Base-by-base conservation (phyloP, 768 basidiomycete species). In the Tricholoma hemisulphureum region DNA sequence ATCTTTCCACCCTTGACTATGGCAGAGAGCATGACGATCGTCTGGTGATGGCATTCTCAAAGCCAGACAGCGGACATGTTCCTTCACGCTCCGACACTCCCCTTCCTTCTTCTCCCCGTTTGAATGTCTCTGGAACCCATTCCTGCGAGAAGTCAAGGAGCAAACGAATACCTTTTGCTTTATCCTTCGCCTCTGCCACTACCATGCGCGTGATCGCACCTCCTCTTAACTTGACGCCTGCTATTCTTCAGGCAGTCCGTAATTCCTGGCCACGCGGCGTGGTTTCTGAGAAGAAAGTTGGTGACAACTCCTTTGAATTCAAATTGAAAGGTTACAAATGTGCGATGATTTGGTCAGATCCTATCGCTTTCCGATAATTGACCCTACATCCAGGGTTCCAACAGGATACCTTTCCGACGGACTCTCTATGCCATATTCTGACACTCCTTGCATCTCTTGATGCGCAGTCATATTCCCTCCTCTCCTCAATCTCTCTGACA, bases 261-360 rank as follows among this genome's bases (percentile, higher is more conserved):
- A 81, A 78, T 20, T 82, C 90, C 31, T 91, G 89, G 90, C 89
- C 89, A 16, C 80, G 88, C 62, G 90, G 89, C 16, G 87, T 91
- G 9, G 83, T 87, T 7, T 84, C 85, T 0, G 89, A 91, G 70
- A 89, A 85, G 76, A 91, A 88, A 64, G 77, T 90, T 2, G 86
- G 82, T 4, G 83, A 87, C 24, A 82, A 82, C 56, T 82, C 84
- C 6, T 91, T 83, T 67, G 89, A 91, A 69, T 91, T 91, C 73
- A 91, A 88, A 70, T 75, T 91, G 52, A 89, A 89, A 64, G 90
- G 89, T 21, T 91, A 91, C 67, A 85, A 81, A 75, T 89, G 90
- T 90, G 67, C 73, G 60, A 58, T 54, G 55, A 28, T 58, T 37
- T 61, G 61, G 51, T 56, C 56, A 26, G 61, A 56, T 67, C 46